These are phyloP conservation scores for Eustoma russellianum DNA, from an alignment of 257 asterid genomes.

Conservation along the genomic window DNA sequence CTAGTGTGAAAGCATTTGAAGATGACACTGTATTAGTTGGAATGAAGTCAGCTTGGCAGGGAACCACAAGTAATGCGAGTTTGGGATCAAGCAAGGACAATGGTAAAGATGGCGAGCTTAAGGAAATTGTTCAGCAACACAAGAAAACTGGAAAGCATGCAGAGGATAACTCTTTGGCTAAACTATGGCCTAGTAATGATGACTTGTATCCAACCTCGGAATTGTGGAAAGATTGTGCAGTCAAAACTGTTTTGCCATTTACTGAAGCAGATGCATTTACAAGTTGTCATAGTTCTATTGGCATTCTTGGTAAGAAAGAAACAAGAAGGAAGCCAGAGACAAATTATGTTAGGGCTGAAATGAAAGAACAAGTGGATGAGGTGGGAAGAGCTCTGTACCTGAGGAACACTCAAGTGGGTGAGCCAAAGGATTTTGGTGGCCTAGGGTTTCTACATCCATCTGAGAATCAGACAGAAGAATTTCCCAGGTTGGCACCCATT, in stretches of 20 bases:
- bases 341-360: conserved; percentile 44
- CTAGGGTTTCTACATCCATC: conserved; percentile 43
- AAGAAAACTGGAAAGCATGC: conserved; percentile 27
- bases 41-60: conserved; percentile 42
- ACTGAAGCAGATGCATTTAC: conserved; percentile 50
- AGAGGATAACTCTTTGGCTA: conserved; percentile 36
- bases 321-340: conserved; percentile 53
- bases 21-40: conserved; percentile 37
- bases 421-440: conserved; percentile 41
- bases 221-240: conserved; percentile 53
- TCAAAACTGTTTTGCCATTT: conserved; percentile 63
- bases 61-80: conserved; percentile 34
- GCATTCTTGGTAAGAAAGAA: conserved; percentile 38
- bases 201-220: conserved; percentile 37
- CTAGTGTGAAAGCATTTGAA: conserved; percentile 32
- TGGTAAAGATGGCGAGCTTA: conserved; percentile 39
- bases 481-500: conserved; percentile 88
- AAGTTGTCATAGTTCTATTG: conserved; percentile 36
- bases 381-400: conserved; percentile 71
- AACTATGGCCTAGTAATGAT: conserved; percentile 44
- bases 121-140: conserved; percentile 40
- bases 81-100: conserved; percentile 21
- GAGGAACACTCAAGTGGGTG: conserved; percentile 53
- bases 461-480: conserved; percentile 75
- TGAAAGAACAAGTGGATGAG: conserved; percentile 84